Base-by-base conservation (phyloP, 768 basidiomycete species). In the Kwoniella mangroviensis region DNA sequence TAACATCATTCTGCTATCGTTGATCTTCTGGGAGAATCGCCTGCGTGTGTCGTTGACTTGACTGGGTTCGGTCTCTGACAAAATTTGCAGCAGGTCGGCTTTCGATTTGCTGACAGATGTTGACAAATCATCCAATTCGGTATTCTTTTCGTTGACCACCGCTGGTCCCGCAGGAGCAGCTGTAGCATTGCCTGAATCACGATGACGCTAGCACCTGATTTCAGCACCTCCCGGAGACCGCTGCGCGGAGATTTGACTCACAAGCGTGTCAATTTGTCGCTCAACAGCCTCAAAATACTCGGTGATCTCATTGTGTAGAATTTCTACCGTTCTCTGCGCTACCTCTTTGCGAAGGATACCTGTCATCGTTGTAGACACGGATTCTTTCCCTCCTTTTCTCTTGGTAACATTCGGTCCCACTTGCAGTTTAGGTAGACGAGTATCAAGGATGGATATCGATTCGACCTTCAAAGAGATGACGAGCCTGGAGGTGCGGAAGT, bases 401-500 rank as follows among this genome's bases (percentile, higher is more conserved):
- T 78, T 78, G 7, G 70, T 26, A 2, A 80, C 73, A 58, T 77
- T 77, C 4, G 77, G 79, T 19, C 79, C 79, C 19, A 80, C 77
- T 63, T 80, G 79, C 12, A 80, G 40, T 61, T 80, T 78, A 2
- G 79, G 79, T 24, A 80, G 40, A 4, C 79, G 70, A 17, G 71
- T 70, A 51, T 80, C 75, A 13, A 78, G 58, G 2, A 78, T 68
- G 3, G 65, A 41, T 4, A 75, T 56, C 4, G 63, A 12, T 34
- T 71, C 61, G 57, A 67, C 59, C 4, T 21, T 13, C 6, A 73
- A 34, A 19, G 58, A 54, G 22, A 76, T 21, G 19, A 68, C 59
- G 26, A 41, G 24, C 13, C 22, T 24, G 17, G 45, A 6, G 4
- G 21, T 54, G 15, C 72, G 61, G 24, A 69, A 22, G 28, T 59